These are phyloP conservation scores for Pelargonium cotyledonis DNA, from an alignment of 441 rosid genomes.

Conservation along the genomic window DNA sequence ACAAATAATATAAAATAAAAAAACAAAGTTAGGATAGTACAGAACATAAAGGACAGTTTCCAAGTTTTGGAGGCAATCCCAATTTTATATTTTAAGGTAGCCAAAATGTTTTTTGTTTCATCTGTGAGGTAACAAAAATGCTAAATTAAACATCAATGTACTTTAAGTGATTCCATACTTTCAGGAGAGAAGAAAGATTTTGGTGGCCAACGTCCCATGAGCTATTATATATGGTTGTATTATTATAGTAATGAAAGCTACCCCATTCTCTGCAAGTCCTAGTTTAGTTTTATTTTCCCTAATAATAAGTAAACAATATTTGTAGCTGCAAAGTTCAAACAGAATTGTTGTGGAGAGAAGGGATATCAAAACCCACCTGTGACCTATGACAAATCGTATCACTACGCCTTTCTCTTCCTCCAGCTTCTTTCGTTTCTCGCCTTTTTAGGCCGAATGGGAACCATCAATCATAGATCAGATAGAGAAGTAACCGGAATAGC, in stretches of 20 bases:
- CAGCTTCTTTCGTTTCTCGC: constrained; percentile 51
- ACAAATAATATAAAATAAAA: too few relatives aligned
- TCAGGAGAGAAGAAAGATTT: neutral
- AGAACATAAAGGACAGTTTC: neutral
- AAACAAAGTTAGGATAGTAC: neutral
- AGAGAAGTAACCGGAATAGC: neutral
- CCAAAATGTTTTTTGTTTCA: too few relatives aligned
- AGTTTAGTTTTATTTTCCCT: neutral
- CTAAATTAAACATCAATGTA: neutral
- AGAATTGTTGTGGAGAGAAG: neutral
- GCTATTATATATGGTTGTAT: neutral
- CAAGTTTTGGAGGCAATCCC: neutral
- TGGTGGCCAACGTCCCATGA: neutral
- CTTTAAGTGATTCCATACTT: neutral
- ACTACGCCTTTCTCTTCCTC: constrained; percentile 67
- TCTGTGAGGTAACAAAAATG: neutral
- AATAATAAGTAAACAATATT: neutral
- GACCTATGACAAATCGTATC: constrained; percentile 40
- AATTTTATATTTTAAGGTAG: neutral
- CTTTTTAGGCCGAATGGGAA: constrained; percentile 22
- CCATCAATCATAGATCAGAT: neutral
- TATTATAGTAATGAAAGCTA: neutral
- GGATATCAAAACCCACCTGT: constrained; percentile 40
- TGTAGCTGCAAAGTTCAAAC: constrained; percentile 2
- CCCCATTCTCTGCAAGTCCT: neutral